Evolutionary conservation across 2,329 filamentous ascomycete species (phyloP).

Genomic region (Drechslera avenae): DNA sequence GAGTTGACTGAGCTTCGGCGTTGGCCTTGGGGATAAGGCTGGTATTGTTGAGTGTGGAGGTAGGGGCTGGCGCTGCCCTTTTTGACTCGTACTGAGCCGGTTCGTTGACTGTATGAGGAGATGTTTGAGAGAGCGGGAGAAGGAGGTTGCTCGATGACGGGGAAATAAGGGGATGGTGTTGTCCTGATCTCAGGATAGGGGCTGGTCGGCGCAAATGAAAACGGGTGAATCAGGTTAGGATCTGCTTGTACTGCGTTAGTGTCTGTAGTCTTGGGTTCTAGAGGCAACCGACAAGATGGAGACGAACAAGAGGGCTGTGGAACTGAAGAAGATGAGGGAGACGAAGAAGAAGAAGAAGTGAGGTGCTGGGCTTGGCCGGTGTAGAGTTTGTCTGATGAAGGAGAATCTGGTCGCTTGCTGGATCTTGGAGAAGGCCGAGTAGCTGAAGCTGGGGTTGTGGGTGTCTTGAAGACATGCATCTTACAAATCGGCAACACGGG

Average conservation of each 20-base stretch:
- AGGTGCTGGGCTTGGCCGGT: slow-evolving; percentile 19
- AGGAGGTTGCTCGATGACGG: slow-evolving; percentile 55
- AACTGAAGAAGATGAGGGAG: background rate
- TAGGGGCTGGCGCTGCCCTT: slow-evolving; percentile 70
- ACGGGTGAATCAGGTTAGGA: slow-evolving; percentile 63
- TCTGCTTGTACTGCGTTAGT: slow-evolving; percentile 50
- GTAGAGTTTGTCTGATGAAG: slow-evolving; percentile 36
- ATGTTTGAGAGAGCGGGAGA: slow-evolving; percentile 69
- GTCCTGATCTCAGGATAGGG: slow-evolving; percentile 51
- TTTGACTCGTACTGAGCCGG: slow-evolving; percentile 52
- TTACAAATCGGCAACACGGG: slow-evolving; percentile 17
- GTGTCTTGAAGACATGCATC: slow-evolving; percentile 40
- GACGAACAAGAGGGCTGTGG: slow-evolving; percentile 19
- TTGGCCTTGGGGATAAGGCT: slow-evolving; percentile 58
- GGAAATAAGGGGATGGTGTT: slow-evolving; percentile 50
- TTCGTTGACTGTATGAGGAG: slow-evolving; percentile 52
- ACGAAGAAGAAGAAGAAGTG: background rate
- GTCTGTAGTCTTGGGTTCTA: slow-evolving; percentile 9
- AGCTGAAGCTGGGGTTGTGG: slow-evolving; percentile 48
- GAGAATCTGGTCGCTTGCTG: slow-evolving; percentile 30
- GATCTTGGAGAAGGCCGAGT: slow-evolving; percentile 36
- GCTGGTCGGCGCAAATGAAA: slow-evolving; percentile 49
- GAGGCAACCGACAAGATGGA: slow-evolving; percentile 49
- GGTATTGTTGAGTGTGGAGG: slow-evolving; percentile 61
- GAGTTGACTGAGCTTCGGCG: slow-evolving; percentile 73